Evolutionary conservation across 2,329 filamentous ascomycete genomes (phyloP).

Genomic region (Sodiomyces alkalinus): DNA sequence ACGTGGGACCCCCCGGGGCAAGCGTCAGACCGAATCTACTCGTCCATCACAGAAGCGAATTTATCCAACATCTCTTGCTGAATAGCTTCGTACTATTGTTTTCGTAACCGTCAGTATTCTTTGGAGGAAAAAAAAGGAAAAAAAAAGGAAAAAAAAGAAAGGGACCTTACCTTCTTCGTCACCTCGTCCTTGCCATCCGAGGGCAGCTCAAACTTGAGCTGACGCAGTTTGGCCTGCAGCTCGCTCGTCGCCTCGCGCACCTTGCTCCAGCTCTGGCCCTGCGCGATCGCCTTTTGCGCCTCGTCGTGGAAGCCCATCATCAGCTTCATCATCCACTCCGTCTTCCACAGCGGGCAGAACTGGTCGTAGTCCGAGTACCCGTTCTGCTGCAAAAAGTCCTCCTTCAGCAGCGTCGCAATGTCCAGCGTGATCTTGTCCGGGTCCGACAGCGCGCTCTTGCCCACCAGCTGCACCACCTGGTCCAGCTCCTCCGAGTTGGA

Average conservation of each 20-base stretch:
- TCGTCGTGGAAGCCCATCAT: constrained; percentile 98
- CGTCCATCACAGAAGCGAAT: constrained; percentile 90
- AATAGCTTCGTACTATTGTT: constrained; percentile 72
- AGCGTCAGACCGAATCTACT: too few species aligned
- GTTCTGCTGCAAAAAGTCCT: constrained; percentile 98
- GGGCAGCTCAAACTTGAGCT: constrained; percentile 94
- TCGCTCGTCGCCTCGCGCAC: constrained; percentile 81
- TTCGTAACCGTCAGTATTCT: too few species aligned
- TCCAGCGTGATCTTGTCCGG: constrained; percentile 97
- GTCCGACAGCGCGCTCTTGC: constrained; percentile 91
- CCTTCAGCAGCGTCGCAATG: constrained; percentile 81
- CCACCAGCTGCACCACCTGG: constrained; percentile 95
- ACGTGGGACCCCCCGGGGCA: too few species aligned
- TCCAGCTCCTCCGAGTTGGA: constrained; percentile 94
- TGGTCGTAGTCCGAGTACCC: constrained; percentile 98
- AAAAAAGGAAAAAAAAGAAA: too few species aligned
- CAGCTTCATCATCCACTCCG: constrained; percentile 99
- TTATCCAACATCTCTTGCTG: constrained; percentile 90
- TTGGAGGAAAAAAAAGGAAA: too few species aligned
- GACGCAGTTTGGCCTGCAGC: constrained; percentile 69
- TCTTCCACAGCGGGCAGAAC: constrained; percentile 99
- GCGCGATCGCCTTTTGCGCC: constrained; percentile 83
- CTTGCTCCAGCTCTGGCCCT: constrained; percentile 86
- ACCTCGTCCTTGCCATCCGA: constrained; percentile 69
- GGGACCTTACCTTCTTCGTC: constrained; percentile 59